Conservation (phyloP, 805 yeast genomes). For the Saccharomycopsis synnaedendra region DNA sequence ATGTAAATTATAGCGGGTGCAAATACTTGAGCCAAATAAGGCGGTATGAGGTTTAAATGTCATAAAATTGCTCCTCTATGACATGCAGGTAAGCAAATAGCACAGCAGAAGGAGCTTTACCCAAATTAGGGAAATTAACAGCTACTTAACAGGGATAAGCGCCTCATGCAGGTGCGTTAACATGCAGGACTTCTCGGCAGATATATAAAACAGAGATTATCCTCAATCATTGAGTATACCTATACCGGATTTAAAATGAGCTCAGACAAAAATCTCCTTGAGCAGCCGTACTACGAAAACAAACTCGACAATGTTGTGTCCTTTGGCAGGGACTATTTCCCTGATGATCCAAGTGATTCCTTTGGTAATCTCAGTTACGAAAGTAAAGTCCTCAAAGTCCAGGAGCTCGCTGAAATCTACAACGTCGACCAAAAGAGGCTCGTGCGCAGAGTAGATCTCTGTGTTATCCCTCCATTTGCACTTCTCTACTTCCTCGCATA, state of each 20-base stretch:
- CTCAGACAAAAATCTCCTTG: not conserved
- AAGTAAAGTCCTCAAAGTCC: constrained; percentile 15
- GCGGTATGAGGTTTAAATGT: too few species aligned
- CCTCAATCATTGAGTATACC: too few species aligned
- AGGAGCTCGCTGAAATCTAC: constrained; percentile 26
- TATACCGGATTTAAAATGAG: not conserved
- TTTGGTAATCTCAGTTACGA: not conserved
- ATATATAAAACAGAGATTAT: too few species aligned
- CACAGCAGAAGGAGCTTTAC: too few species aligned
- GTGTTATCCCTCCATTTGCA: constrained; percentile 63
- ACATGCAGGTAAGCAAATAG: too few species aligned
- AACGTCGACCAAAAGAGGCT: constrained; percentile 41
- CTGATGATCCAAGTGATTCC: not conserved
- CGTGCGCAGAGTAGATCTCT: constrained; percentile 50
- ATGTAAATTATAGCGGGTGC: too few species aligned
- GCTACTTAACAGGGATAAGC: too few species aligned
- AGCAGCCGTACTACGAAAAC: not conserved
- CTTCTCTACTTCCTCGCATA: constrained; percentile 58
- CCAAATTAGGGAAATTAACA: too few species aligned
- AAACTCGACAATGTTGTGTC: constrained; percentile 6
- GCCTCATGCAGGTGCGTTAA: too few species aligned
- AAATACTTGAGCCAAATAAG: too few species aligned
- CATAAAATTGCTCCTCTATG: too few species aligned
- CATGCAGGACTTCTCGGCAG: too few species aligned
- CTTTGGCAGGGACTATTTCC: not conserved